Evolutionary conservation across 148 eudicot genomes (phyloP).

Genomic region (Limonium bicolor): DNA sequence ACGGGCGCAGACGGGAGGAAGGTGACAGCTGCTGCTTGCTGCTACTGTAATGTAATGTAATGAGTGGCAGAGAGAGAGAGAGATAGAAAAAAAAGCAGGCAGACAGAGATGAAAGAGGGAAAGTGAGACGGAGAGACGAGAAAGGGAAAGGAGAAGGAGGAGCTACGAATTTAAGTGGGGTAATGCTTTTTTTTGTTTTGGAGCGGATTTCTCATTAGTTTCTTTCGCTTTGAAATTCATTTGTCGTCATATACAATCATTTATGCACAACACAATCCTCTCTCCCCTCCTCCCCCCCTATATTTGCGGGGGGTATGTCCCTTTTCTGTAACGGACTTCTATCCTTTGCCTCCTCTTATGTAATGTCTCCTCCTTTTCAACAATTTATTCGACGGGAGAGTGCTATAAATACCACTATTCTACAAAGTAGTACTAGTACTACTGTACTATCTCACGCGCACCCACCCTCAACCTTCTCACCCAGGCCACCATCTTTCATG

Average conservation of each 20-base stretch:
- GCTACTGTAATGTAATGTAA: conserved; percentile 18
- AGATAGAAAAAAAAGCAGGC: not conserved
- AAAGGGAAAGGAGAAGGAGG: not conserved
- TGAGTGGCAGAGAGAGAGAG: conserved; percentile 29
- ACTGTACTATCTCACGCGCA: no score
- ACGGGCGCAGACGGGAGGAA: conserved; percentile 22
- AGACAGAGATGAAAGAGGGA: not conserved
- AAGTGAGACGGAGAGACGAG: not conserved
- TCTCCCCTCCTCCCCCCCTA: conserved; percentile 14
- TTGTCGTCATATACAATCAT: not conserved
- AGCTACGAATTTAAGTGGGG: not conserved
- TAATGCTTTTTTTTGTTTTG: not conserved
- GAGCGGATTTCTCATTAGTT: not conserved
- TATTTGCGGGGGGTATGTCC: conserved; percentile 32
- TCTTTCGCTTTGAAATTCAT: not conserved
- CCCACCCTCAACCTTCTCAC: no score
- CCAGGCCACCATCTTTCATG: no score
- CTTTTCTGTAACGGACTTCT: conserved; percentile 2
- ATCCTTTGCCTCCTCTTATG: conserved; percentile 7
- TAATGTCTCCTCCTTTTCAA: conserved; percentile 18
- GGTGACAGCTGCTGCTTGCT: conserved; percentile 18
- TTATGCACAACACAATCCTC: conserved; percentile 15
- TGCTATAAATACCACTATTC: no score
- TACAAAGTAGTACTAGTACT: no score
- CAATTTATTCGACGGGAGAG: no score